These are phyloP conservation scores for Xylaria flabelliformis DNA, from an alignment of 495 filamentous ascomycete genomes.

Conservation along the genomic window DNA sequence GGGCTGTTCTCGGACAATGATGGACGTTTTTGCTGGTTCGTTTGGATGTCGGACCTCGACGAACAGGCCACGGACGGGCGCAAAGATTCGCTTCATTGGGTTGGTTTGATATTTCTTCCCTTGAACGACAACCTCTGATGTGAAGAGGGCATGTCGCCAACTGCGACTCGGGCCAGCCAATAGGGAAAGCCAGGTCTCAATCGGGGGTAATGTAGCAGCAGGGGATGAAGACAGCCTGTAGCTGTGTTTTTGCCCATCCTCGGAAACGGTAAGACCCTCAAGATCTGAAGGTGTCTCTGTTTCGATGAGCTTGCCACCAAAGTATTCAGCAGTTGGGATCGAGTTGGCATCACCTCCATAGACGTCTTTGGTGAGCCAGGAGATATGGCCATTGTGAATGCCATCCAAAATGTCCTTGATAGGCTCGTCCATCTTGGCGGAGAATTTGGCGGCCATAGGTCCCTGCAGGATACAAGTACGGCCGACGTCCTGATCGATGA, in stretches of 20 bases:
- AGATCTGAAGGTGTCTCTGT: constrained; percentile 67
- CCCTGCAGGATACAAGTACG: constrained; percentile 95
- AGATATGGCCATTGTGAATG: constrained; percentile 87
- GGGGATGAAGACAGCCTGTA: constrained; percentile 81
- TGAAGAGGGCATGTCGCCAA: constrained; percentile 97
- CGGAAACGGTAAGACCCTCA: constrained; percentile 80
- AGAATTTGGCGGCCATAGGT: constrained; percentile 91
- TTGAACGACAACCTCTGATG: constrained; percentile 92
- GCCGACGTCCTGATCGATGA: constrained; percentile 93
- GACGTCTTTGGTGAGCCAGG: constrained; percentile 74
- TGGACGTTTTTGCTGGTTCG: constrained; percentile 77
- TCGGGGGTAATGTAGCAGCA: constrained; percentile 70
- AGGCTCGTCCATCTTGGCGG: constrained; percentile 85
- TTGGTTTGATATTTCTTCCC: constrained; percentile 97
- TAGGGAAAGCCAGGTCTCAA: constrained; percentile 83
- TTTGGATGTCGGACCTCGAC: constrained; percentile 85
- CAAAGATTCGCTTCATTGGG: constrained; percentile 88
- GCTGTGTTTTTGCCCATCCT: constrained; percentile 74
- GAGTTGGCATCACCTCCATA: constrained; percentile 74
- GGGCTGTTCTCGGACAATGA: constrained; percentile 73
- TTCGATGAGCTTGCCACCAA: constrained; percentile 80
- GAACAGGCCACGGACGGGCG: constrained; percentile 81
- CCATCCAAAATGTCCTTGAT: constrained; percentile 91
- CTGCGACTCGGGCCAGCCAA: constrained; percentile 85
- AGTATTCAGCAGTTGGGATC: constrained; percentile 91